Percentiles rank a stretch among this genome's conserved stretches.
phyloP scores from a whole-genome alignment of 352 stramenopile genomes.

The Pythium guiyangense region DNA sequence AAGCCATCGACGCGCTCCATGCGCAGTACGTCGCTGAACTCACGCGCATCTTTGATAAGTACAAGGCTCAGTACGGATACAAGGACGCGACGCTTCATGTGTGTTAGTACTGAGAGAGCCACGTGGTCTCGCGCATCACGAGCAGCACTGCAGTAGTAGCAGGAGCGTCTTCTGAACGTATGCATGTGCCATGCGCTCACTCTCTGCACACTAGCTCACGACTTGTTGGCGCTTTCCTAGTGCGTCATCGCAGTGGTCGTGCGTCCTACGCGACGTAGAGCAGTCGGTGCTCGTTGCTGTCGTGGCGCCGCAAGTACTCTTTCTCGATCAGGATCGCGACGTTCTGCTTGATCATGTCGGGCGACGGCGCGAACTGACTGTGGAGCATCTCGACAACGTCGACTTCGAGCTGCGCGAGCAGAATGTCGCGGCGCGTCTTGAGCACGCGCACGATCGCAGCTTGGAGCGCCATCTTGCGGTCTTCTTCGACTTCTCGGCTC shows the following conservation, averaged over 20 bases:
- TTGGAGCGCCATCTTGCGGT: slow-evolving; percentile 86
- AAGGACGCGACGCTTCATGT: slow-evolving; percentile 49
- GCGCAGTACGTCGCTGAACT: slow-evolving; percentile 63
- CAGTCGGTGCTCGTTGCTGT: slow-evolving; percentile 49
- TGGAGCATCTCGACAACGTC: slow-evolving; percentile 72
- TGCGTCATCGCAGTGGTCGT: no score
- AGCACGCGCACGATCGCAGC: slow-evolving; percentile 80
- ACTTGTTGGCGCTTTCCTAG: no score
- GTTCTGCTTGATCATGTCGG: slow-evolving; percentile 65
- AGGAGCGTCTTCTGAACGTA: not conserved
- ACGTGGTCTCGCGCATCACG: no score
- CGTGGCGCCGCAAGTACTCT: slow-evolving; percentile 72
- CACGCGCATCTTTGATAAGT: slow-evolving; percentile 76
- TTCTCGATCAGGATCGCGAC: slow-evolving; percentile 83
- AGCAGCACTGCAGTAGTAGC: no score
- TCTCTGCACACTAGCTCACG: no score
- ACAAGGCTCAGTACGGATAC: slow-evolving; percentile 77
- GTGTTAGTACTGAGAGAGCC: no score
- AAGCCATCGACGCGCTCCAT: slow-evolving; percentile 70
- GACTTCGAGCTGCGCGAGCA: slow-evolving; percentile 48
- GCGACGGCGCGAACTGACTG: slow-evolving; percentile 69
- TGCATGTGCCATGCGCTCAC: no score
- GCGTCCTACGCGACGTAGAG: slow-evolving; percentile 63
- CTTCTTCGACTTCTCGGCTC: slow-evolving; percentile 75
- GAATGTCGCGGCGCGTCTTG: slow-evolving; percentile 76